Evolutionary conservation across 1,139 yeast species (phyloP).

Genomic region (Yamadazyma dendronema): DNA sequence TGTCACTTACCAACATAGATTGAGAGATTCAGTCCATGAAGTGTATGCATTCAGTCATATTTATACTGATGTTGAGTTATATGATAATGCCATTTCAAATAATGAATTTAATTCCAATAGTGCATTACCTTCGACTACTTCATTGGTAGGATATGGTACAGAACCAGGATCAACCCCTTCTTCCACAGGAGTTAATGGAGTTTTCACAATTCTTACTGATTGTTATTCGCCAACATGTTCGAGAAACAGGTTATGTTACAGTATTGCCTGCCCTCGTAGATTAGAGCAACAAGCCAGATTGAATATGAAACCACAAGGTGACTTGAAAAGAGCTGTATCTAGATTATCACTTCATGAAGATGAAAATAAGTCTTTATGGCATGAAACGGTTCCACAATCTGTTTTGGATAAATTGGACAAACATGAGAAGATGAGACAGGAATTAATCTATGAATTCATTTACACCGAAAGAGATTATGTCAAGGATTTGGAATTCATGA

Average conservation of each 20-base stretch:
- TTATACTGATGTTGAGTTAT: slow-evolving; percentile 41
- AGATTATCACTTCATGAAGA: slow-evolving; percentile 76
- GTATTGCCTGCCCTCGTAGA: slow-evolving; percentile 96
- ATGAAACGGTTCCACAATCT: slow-evolving; percentile 83
- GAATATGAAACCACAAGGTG: slow-evolving; percentile 86
- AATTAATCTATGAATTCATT: slow-evolving; percentile 89
- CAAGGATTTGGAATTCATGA: slow-evolving; percentile 86
- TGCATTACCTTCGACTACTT: slow-evolving; percentile 15
- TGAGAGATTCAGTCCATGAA: slow-evolving; percentile 84
- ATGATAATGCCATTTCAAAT: slow-evolving; percentile 22
- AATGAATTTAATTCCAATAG: slow-evolving; percentile 11
- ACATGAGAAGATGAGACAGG: slow-evolving; percentile 89
- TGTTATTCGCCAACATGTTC: slow-evolving; percentile 98
- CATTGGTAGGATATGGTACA: slow-evolving; percentile 7
- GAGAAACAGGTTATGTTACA: slow-evolving; percentile 81
- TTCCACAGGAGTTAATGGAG: slow-evolving; percentile 69
- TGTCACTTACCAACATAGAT: slow-evolving; percentile 89
- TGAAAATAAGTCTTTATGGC: slow-evolving; percentile 89
- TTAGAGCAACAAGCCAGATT: slow-evolving; percentile 93
- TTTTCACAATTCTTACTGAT: slow-evolving; percentile 86
- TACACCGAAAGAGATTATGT: slow-evolving; percentile 95
- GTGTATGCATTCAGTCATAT: slow-evolving; percentile 81
- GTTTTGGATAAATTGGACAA: slow-evolving; percentile 78
- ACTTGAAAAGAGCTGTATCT: slow-evolving; percentile 79
- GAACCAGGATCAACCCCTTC: not conserved